These are phyloP conservation scores for Termitomyces sp. DNA, from an alignment of 768 basidiomycete species.

Conservation along the genomic window DNA sequence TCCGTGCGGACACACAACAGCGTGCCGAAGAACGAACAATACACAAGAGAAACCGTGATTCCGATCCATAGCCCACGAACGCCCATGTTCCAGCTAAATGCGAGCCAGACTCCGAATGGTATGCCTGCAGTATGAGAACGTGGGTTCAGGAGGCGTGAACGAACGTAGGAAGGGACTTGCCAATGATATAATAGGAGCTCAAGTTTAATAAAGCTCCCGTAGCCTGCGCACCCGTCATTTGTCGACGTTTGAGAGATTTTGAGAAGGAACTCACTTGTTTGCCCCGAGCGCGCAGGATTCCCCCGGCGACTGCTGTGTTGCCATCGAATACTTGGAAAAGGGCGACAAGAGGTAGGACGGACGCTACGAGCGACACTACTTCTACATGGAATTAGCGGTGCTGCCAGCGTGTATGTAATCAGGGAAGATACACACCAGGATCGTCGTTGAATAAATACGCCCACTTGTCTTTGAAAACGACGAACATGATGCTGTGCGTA, in stretches of 20 bases:
- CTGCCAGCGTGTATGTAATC: not conserved
- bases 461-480: constrained; percentile 67
- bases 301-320: constrained; percentile 56
- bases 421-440: constrained; percentile 36
- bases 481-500: constrained; percentile 41
- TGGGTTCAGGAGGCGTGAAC: not conserved
- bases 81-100: constrained; percentile 53
- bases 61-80: constrained; percentile 85
- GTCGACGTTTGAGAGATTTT: not conserved
- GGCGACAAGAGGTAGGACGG: constrained; percentile 70
- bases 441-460: constrained; percentile 71
- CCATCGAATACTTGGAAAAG: constrained; percentile 88
- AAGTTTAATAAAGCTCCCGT: constrained; percentile 78
- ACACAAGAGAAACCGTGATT: constrained; percentile 61
- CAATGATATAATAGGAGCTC: constrained; percentile 76
- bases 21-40: constrained; percentile 49
- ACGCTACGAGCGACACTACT: constrained; percentile 56
- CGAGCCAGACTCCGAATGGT: constrained; percentile 77
- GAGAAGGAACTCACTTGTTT: constrained; percentile 45
- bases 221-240: not conserved
- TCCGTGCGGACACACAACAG: constrained; percentile 54
- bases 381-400: constrained; percentile 24
- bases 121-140: constrained; percentile 42
- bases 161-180: constrained; percentile 20
- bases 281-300: constrained; percentile 79